A percentile compares a stretch with the other conserved stretches of the same genome.
phyloP scores from a whole-genome alignment of 352 stramenopile species.

The Pythium sukuiense region DNA sequence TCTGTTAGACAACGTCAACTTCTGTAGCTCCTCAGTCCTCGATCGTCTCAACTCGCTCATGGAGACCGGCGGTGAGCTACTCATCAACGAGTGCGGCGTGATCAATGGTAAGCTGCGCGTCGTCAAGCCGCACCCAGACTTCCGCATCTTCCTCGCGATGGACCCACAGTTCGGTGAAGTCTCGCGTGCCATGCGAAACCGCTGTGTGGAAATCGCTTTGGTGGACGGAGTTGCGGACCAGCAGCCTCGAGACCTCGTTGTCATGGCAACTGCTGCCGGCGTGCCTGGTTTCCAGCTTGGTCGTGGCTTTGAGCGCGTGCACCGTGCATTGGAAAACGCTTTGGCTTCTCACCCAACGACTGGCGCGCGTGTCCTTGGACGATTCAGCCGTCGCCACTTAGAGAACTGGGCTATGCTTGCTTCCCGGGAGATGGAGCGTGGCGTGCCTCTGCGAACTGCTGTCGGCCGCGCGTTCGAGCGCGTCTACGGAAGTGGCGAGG shows the following conservation, averaged over 20 bases:
- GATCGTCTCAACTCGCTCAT: conserved; percentile 99
- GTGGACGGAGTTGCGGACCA: conserved; percentile 37
- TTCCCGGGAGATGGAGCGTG: conserved; percentile 60
- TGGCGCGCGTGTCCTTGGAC: conserved; percentile 27
- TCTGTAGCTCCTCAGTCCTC: conserved; percentile 98
- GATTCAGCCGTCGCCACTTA: conserved; percentile 71
- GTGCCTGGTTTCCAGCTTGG: conserved; percentile 69
- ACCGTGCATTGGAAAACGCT: conserved; percentile 47
- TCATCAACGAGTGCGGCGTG: conserved; percentile 98
- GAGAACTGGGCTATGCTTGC: conserved; percentile 77
- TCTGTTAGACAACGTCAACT: conserved; percentile 99
- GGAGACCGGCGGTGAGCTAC: conserved; percentile 96
- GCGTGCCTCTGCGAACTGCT: conserved; percentile 19
- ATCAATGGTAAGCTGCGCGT: conserved; percentile 91
- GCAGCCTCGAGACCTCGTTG: conserved; percentile 64
- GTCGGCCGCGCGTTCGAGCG: conserved; percentile 48
- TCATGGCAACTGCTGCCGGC: conserved; percentile 54
- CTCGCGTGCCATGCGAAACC: conserved; percentile 99
- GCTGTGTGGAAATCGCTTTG: conserved; percentile 96
- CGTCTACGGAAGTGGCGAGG: conserved; percentile 52
- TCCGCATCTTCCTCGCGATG: conserved; percentile 99
- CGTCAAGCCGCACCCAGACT: conserved; percentile 97
- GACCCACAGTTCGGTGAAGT: conserved; percentile 96
- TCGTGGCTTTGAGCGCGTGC: conserved; percentile 57
- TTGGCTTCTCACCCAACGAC: conserved; percentile 27